These are phyloP conservation scores for Plasmodium blacklocki DNA, from an alignment of 169 alveolate genomes.

Conservation along the genomic window DNA sequence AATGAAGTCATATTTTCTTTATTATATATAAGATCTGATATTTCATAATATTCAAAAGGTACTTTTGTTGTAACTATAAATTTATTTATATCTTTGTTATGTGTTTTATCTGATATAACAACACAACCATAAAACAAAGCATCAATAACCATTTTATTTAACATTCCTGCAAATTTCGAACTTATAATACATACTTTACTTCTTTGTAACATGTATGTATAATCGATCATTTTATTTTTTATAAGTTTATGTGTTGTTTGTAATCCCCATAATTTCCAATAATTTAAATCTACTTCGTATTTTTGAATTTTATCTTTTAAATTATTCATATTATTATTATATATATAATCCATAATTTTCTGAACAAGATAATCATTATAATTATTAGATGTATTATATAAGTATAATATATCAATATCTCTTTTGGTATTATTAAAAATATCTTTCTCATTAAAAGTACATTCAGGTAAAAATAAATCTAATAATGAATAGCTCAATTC, in stretches of 20 bases:
- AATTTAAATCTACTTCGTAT: constrained; percentile 44
- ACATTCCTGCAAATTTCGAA: constrained; percentile 69
- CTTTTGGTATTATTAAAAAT: constrained; percentile 15
- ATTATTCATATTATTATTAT: constrained; percentile 30
- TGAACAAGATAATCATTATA: constrained; percentile 64
- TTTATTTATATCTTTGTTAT: constrained; percentile 59
- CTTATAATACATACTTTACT: constrained; percentile 72
- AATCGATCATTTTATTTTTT: constrained; percentile 58
- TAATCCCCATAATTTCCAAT: constrained; percentile 76
- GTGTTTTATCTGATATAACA: constrained; percentile 65
- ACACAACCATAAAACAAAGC: constrained; percentile 62
- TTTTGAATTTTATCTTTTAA: constrained; percentile 31
- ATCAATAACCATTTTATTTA: constrained; percentile 57
- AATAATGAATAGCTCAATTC: constrained; percentile 41
- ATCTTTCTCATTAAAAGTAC: constrained; percentile 17
- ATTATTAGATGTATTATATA: constrained; percentile 52
- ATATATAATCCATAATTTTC: constrained; percentile 64
- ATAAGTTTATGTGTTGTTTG: constrained; percentile 72
- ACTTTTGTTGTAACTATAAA: constrained; percentile 39
- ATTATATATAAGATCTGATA: constrained; percentile 36
- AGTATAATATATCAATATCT: constrained; percentile 57
- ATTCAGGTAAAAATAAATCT: constrained; percentile 34
- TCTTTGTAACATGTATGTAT: constrained; percentile 13
- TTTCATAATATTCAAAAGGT: constrained; percentile 73
- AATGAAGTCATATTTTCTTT: constrained; percentile 46